Percentiles rank a stretch among this genome's conserved stretches.
Evolutionary conservation across 768 basidiomycete genomes (phyloP).

Genomic region (Tylopilus vinaceipallidus): DNA sequence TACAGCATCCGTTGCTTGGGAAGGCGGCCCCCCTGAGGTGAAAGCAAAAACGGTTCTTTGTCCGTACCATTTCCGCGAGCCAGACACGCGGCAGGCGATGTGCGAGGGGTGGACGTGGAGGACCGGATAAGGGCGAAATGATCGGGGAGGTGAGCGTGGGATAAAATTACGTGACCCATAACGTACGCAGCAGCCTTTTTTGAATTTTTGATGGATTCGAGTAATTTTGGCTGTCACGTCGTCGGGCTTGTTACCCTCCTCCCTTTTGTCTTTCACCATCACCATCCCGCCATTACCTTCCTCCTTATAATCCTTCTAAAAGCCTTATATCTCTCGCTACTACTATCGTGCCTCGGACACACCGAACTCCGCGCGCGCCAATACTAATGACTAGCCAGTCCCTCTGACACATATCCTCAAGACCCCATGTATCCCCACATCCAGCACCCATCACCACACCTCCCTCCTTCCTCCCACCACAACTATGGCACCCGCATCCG

Average conservation of each 20-base stretch:
- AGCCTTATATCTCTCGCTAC: constrained; percentile 7
- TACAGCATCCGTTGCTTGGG: neutral
- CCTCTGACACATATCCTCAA: constrained; percentile 16
- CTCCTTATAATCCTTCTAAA: constrained; percentile 15
- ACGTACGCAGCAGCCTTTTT: constrained; percentile 32
- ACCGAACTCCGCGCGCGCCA: constrained; percentile 4
- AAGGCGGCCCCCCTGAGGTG: neutral
- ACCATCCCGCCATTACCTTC: constrained; percentile 20
- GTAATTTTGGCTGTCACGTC: constrained; percentile 32
- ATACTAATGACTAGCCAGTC: constrained; percentile 21
- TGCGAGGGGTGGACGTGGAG: neutral
- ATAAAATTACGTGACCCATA: constrained; percentile 29
- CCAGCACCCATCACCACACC: constrained; percentile 10
- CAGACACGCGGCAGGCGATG: too few species aligned
- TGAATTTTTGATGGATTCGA: constrained; percentile 33
- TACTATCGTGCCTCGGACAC: constrained; percentile 32
- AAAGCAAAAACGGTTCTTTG: neutral
- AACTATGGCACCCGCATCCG: constrained; percentile 56
- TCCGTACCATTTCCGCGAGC: neutral
- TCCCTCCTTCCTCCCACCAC: constrained; percentile 24
- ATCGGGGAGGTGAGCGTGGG: constrained; percentile 22
- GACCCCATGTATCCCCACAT: constrained; percentile 17
- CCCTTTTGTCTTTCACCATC: constrained; percentile 31
- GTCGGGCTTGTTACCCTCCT: constrained; percentile 23
- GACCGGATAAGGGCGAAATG: constrained; percentile 14